These are phyloP conservation scores for Lactarius quietus DNA, from an alignment of 768 basidiomycete genomes.

Conservation along the genomic window DNA sequence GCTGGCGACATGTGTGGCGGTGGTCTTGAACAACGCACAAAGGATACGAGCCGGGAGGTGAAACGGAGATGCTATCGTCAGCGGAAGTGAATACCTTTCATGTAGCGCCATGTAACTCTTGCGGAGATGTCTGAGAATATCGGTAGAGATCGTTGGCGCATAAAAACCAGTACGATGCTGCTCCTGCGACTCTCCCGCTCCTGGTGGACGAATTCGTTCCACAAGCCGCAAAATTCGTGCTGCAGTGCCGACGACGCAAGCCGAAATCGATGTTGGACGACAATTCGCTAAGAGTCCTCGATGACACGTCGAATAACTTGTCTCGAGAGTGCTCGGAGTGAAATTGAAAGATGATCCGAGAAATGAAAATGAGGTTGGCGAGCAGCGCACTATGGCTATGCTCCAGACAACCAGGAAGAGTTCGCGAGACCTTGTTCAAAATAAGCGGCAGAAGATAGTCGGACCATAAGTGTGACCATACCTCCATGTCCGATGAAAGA, in stretches of 20 bases:
- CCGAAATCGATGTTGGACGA: neutral
- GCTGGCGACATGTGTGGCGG: neutral
- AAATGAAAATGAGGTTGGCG: neutral
- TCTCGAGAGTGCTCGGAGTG: neutral
- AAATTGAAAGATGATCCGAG: neutral
- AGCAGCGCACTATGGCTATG: neutral
- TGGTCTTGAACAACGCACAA: neutral
- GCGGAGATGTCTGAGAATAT: neutral
- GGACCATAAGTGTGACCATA: neutral
- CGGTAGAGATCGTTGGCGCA: neutral
- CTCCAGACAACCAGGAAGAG: neutral
- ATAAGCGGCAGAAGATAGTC: neutral
- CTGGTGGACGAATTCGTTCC: slow-evolving; percentile 11
- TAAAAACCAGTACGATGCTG: neutral
- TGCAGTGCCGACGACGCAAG: neutral
- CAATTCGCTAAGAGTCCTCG: neutral
- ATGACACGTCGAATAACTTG: neutral
- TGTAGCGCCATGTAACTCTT: neutral
- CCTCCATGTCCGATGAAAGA: neutral
- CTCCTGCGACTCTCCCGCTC: too few species aligned
- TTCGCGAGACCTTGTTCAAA: neutral
- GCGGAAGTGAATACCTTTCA: too few species aligned
- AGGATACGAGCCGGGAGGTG: neutral
- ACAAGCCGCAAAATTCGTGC: neutral
- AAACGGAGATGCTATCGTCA: too few species aligned